Evolutionary conservation across 495 filamentous ascomycete species (phyloP), one percentile per base, ranked within the genome.

Genomic region (Penicillium soppii): DNA sequence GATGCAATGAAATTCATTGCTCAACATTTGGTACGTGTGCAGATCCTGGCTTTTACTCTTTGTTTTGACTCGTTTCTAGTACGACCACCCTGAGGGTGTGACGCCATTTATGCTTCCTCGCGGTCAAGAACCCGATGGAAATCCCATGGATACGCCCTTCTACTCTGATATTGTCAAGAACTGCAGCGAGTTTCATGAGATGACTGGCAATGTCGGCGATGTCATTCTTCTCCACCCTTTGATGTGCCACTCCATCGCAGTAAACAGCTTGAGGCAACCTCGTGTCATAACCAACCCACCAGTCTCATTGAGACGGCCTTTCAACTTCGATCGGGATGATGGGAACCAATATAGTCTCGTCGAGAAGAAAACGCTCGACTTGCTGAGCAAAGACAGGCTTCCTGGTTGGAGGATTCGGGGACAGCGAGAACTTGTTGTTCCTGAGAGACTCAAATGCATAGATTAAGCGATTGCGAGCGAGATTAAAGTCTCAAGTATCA

Each of bases 271-370:
- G 48, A 72, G 87, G 27, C 70, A 68, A 22, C 72, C 81, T 6
- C 73, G 86, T 13, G 81, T 89, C 55, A 89, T 89, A 63, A 90
- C 85, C 36, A 91, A 90, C 60, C 85, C 86, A 15, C 82, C 83
- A 0, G 83, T 88, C 1, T 74, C 73, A 21, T 59, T 89, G 33
- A 83, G 74, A 22, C 68, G 82, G 62, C 84, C 85, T 10, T 87
- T 89, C 62, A 62, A 72, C 41, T 87, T 88, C 47, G 76, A 86
- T 47, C 72, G 84, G n/a, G 64, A 77, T 15, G 79, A 87, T 50
- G 68, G 61, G 1, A 56, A 43, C 19, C 53, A 82, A 1, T 89
- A 85, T 54, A 87, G 80, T 54, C 53, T 87, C n/a, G 85, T 90
- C 0, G 87, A 90, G 67, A 69, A 59, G 55, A 84, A 84, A 59